Percentiles rank a stretch among this genome's conserved stretches.
Evolutionary conservation across 2,329 filamentous ascomycete species (phyloP).

Genomic region (Oidium heveae): DNA sequence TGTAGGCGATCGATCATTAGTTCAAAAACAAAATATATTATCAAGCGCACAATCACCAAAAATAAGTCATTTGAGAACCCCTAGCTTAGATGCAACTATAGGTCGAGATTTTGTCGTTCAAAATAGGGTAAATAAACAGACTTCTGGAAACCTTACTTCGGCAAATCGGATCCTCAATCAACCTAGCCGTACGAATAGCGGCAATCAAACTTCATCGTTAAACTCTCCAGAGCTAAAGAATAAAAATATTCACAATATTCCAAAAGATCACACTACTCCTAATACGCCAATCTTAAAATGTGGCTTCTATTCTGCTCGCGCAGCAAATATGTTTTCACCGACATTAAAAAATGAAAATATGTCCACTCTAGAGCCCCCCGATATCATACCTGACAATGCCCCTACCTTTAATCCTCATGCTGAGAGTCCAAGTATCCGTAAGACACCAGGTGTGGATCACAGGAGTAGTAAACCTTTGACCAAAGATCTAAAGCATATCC

Average conservation of each 20-base stretch:
- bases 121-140: conserved; percentile 3
- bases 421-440: conserved; percentile 65
- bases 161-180: conserved; percentile 12
- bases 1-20: conserved; percentile 6
- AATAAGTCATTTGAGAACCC: conserved; percentile 9
- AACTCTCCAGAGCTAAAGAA: conserved; percentile 7
- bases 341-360: conserved; percentile 5
- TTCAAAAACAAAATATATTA: conserved; percentile 3
- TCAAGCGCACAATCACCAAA: conserved; percentile 13
- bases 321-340: conserved; percentile 30
- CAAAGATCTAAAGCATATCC: conserved; percentile 27
- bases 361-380: conserved; percentile 9
- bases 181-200: conserved; percentile 10
- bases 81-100: conserved; percentile 4
- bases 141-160: conserved; percentile 3
- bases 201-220: conserved; percentile 7
- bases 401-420: conserved; percentile 46
- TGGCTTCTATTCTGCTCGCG: conserved; percentile 47
- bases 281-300: conserved; percentile 8
- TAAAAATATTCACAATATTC: conserved; percentile 2
- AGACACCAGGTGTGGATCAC: conserved; percentile 72
- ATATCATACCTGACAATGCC: conserved; percentile 19
- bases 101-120: neutral
- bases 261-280: conserved; percentile 2
- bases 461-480: conserved; percentile 45